Percentiles rank a stretch among this genome's conserved stretches.
phyloP scores from a whole-genome alignment of 2,329 filamentous ascomycete species.

The Mycosphaerella sp. region DNA sequence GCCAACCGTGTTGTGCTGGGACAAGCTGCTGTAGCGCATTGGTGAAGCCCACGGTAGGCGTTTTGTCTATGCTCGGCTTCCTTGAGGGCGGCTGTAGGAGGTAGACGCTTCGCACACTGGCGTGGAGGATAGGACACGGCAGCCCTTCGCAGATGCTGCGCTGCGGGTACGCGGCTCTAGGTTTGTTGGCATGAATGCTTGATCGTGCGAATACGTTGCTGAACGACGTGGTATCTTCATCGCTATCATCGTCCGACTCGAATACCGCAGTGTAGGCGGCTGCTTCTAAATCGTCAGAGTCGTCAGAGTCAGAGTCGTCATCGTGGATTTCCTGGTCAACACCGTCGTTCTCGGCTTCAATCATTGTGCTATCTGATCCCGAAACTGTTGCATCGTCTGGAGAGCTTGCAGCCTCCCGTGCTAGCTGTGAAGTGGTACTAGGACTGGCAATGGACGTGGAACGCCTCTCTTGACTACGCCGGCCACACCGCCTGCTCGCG shows the following conservation, averaged over 20 bases:
- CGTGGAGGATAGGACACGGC: conserved; percentile 38
- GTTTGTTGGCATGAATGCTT: conserved; percentile 27
- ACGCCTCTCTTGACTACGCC: conserved; percentile 1
- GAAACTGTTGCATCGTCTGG: conserved; percentile 3
- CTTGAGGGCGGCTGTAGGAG: conserved; percentile 37
- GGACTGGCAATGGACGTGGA: conserved; percentile 1
- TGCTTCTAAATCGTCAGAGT: no score
- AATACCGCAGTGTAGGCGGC: conserved; percentile 7
- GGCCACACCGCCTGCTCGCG: not conserved
- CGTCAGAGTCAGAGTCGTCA: not conserved
- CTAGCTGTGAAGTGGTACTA: conserved; percentile 1
- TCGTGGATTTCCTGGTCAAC: not conserved
- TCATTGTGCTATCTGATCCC: not conserved
- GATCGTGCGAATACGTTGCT: conserved; percentile 25
- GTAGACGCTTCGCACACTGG: conserved; percentile 40
- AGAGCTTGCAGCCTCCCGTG: conserved; percentile 5
- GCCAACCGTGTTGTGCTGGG: conserved; percentile 24
- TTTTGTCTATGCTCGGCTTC: not conserved
- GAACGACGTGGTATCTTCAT: conserved; percentile 24
- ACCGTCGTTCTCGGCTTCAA: not conserved
- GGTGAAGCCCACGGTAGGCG: conserved; percentile 36
- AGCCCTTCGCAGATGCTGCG: conserved; percentile 28
- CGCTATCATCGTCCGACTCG: conserved; percentile 23
- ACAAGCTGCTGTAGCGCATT: conserved; percentile 33
- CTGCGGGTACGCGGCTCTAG: conserved; percentile 24